Conservation (phyloP, 768 basidiomycete genomes). For the Mycena kentingensis region DNA sequence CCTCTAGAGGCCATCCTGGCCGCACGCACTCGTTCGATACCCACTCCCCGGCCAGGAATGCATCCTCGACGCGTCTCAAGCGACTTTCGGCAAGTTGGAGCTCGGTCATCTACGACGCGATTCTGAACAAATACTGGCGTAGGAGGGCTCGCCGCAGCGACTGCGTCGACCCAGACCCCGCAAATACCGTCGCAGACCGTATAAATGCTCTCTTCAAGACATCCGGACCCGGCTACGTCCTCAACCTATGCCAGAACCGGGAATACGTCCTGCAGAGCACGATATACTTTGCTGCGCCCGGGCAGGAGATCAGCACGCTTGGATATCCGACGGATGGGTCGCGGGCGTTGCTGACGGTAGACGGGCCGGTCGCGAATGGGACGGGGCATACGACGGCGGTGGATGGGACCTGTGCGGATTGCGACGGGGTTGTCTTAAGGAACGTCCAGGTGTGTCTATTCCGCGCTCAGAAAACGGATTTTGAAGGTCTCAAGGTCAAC, state of each 20-base stretch:
- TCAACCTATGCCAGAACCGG: constrained; percentile 64
- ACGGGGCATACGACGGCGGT: constrained; percentile 74
- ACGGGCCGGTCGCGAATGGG: constrained; percentile 62
- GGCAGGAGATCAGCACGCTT: constrained; percentile 81
- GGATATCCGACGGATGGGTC: constrained; percentile 71
- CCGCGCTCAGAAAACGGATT: neutral
- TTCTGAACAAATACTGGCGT: too few relatives aligned
- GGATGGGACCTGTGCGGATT: constrained; percentile 62
- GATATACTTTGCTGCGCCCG: constrained; percentile 61
- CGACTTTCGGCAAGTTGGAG: too few relatives aligned
- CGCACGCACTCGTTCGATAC: too few relatives aligned
- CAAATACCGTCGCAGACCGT: constrained; percentile 62
- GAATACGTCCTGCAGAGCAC: constrained; percentile 68
- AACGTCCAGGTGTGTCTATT: constrained; percentile 62
- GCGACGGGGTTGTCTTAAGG: constrained; percentile 61
- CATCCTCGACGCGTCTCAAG: too few relatives aligned
- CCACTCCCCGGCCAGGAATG: too few relatives aligned
- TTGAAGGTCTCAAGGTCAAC: constrained; percentile 54
- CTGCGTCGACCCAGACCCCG: constrained; percentile 52
- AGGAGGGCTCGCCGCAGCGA: neutral
- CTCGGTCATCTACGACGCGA: too few relatives aligned
- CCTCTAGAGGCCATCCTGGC: too few relatives aligned
- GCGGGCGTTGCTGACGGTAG: constrained; percentile 71
- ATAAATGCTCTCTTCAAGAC: constrained; percentile 65
- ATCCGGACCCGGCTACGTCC: constrained; percentile 64